Conservation (phyloP, 441 rosid species). For the Pelargonium myrrhifolium region DNA sequence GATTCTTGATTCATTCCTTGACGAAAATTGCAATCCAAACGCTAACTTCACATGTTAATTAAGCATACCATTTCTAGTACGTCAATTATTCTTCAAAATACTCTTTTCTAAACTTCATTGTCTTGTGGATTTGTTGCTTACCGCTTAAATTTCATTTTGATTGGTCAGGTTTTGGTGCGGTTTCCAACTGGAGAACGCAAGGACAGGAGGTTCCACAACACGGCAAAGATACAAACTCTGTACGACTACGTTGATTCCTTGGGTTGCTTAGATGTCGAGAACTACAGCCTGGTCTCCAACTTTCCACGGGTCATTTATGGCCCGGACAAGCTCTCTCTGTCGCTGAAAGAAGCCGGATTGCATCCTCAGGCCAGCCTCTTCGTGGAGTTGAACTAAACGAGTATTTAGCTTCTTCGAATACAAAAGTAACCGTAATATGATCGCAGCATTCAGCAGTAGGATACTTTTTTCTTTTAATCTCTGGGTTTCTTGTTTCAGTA, state of each 20-base stretch:
- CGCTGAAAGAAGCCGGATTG: slow-evolving; percentile 79
- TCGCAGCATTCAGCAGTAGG: slow-evolving; percentile 14
- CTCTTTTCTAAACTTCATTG: too few species aligned
- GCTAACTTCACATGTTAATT: too few species aligned
- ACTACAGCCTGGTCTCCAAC: slow-evolving; percentile 77
- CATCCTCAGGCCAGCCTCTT: slow-evolving; percentile 98
- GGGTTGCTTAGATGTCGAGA: slow-evolving; percentile 62
- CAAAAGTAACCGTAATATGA: slow-evolving; percentile 8
- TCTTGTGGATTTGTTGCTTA: too few species aligned
- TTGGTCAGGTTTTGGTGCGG: slow-evolving; percentile 69
- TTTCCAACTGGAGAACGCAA: slow-evolving; percentile 88
- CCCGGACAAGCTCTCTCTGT: slow-evolving; percentile 45
- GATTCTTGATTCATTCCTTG: too few species aligned
- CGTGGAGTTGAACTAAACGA: slow-evolving; percentile 63
- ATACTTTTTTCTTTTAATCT: slow-evolving; percentile 12
- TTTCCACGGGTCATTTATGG: slow-evolving; percentile 74
- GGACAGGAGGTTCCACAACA: slow-evolving; percentile 72
- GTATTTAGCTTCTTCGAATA: slow-evolving; percentile 9
- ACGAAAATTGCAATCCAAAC: too few species aligned
- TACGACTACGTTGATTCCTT: slow-evolving; percentile 85
- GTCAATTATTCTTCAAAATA: too few species aligned
- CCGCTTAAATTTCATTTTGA: background rate
- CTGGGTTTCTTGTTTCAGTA: slow-evolving; percentile 15
- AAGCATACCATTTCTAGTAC: too few species aligned
- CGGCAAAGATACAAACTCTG: slow-evolving; percentile 49